Evolutionary conservation across 345 rosid genomes (phyloP).

Genomic region (Linum tenue): DNA sequence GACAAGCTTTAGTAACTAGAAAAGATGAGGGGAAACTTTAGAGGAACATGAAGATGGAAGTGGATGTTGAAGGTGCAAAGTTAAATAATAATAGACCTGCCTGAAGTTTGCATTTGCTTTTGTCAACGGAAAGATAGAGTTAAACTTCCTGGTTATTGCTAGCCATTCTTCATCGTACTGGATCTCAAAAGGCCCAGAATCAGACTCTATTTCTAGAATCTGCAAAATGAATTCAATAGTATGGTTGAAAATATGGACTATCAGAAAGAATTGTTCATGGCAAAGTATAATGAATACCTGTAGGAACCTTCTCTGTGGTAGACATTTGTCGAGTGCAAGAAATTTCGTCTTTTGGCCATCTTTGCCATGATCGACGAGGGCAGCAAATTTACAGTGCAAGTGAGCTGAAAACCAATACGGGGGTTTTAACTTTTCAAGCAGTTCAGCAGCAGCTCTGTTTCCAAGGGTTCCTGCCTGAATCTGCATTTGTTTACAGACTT

Average conservation of each 20-base stretch:
- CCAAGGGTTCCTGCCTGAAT: slow-evolving; percentile 60
- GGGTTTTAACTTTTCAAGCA: slow-evolving; percentile 70
- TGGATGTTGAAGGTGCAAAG: background rate
- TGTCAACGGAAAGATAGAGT: slow-evolving; percentile 66
- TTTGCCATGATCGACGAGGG: slow-evolving; percentile 71
- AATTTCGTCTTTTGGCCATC: slow-evolving; percentile 70
- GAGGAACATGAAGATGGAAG: background rate
- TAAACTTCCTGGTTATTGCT: slow-evolving; percentile 55
- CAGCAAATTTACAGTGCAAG: slow-evolving; percentile 82
- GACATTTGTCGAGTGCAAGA: slow-evolving; percentile 87
- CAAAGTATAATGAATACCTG: slow-evolving; percentile 37
- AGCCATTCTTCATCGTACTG: slow-evolving; percentile 89
- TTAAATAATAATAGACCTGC: slow-evolving; percentile 21
- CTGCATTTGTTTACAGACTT: slow-evolving; percentile 22
- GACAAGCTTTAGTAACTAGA: background rate
- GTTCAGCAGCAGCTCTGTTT: slow-evolving; percentile 77
- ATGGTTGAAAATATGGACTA: slow-evolving; percentile 8
- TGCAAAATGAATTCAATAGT: slow-evolving; percentile 18
- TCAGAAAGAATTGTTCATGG: slow-evolving; percentile 12
- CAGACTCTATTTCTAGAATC: slow-evolving; percentile 78
- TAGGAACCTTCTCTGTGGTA: slow-evolving; percentile 59
- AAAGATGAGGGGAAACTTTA: background rate
- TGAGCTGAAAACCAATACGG: slow-evolving; percentile 93
- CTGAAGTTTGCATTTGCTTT: slow-evolving; percentile 36
- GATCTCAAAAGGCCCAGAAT: slow-evolving; percentile 64